These are phyloP conservation scores for Phytomonas sp. DNA, from an alignment of 208 protist genomes.

Conservation along the genomic window DNA sequence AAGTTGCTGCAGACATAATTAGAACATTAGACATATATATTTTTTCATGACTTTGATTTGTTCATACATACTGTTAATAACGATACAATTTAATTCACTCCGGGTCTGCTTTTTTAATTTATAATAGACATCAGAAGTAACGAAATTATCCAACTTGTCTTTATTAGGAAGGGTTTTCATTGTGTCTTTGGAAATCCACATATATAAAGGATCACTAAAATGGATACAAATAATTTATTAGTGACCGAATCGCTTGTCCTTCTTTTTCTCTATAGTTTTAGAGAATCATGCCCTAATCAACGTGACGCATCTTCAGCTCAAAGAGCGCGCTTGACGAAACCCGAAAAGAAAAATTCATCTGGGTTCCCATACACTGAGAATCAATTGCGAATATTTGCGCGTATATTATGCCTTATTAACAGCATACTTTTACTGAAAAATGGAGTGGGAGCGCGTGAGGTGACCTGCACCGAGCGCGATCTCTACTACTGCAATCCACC, in stretches of 20 bases:
- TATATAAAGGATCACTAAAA: constrained; percentile 1
- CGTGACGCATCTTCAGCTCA: not conserved
- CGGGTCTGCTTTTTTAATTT: not conserved
- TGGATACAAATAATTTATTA: not conserved
- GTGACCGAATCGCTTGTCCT: constrained; percentile 8
- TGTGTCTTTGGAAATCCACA: constrained; percentile 3
- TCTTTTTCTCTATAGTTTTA: constrained; percentile 5
- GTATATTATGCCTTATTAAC: not conserved
- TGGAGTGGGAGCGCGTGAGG: not conserved
- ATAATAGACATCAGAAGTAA: not conserved
- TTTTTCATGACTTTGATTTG: not conserved
- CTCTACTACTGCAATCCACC: constrained; percentile 62
- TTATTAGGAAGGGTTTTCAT: not conserved
- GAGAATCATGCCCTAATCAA: not conserved
- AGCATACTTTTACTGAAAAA: not conserved
- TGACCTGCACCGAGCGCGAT: constrained; percentile 54
- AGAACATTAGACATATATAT: not conserved
- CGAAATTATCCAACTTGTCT: not conserved
- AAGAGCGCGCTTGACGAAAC: not conserved
- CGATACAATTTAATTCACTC: not conserved
- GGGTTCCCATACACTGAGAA: not conserved
- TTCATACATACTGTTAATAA: not conserved
- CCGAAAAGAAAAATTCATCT: not conserved
- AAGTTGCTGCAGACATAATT: not conserved
- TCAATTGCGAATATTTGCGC: not conserved